Base-by-base conservation (phyloP, 208 protist genomes). In the Leishmania mexicana region DNA sequence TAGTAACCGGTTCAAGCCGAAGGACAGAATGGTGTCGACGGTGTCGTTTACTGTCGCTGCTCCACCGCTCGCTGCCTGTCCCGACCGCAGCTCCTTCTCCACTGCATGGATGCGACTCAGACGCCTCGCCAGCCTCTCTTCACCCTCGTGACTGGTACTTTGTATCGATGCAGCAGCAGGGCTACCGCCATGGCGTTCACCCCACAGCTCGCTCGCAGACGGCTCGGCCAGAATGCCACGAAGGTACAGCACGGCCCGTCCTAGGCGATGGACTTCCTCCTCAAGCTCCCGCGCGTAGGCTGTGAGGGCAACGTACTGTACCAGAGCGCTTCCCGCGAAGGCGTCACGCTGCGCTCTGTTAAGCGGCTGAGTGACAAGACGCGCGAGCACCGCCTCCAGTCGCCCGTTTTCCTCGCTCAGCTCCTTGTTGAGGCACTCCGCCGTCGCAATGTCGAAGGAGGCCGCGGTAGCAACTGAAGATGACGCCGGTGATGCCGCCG, bases 201-300 rank as follows among this genome's bases (percentile, higher is more conserved):
- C 35, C 47, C 60, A 62, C 45, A 24, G 13, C 67, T 68, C 49
- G 70, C 10, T 6, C 60, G 76, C 80, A 40, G 47, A 4, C 42
- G 81, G 65, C 15, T 77, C 79, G 15, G 83, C 57, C n/a, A 91
- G 67, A 53, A 89, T 54, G 3, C 76, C 75, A 62, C 89, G 80
- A 67, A 93, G 81, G 31, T 74, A 83, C 31, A 93, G 79, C 64
- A 91, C 87, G 31, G 88, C 87, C 3, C 77, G 58, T 7, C 89
- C 89, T 42, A 93, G 76, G 3, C 74, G 75, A 62, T 91, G 83
- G 65, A 84, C 80, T 38, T 90, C 78, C 60, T 49, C 79, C 53
- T 93, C 87, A 60, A 91, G 64, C 21, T 73, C 84, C 3, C 64
- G 76, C 11, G 77, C 58, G 64, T 82, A 70, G 15, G 64, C 75